Evolutionary conservation across 2,329 filamentous ascomycete species (phyloP), one percentile per base, ranked within the genome.

Genomic region (Hypoxylon sp.): DNA sequence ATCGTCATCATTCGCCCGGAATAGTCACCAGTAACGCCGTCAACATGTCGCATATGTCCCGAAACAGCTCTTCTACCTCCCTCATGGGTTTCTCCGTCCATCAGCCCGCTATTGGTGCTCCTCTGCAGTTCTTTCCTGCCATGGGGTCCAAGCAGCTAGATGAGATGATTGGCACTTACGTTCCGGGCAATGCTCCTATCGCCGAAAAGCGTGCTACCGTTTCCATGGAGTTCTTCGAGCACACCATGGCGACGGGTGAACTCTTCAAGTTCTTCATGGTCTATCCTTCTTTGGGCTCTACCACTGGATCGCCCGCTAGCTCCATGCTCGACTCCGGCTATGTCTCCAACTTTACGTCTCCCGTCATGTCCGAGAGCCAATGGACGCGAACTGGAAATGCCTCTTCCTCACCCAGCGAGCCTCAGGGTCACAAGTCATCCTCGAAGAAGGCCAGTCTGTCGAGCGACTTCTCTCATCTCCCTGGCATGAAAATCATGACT

Each of bases 401-500:
- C 5, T 74, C 77, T 30, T 77, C 78, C 18, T 73, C 72, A 9
- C 61, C 72, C 22, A 70, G 73, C 22, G 75, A 76, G 5, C 60
- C 70, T 61, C 76, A 73, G 68, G 36, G 67, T 5, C 71, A 63
- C 44, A 58, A 71, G 24, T 68, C 74, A 9, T 72, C 72, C 36
- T 72, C 77, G 4, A 75, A 75, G 56, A 78, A 75, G 63, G 30
- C 71, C 28, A 45, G 70, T n/a, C 46, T 69, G 30, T 68, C 72
- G 12, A 69, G 72, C 33, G 84, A 87, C 76, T 83, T 87, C 71
- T 82, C 83, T 4, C 78, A 80, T 68, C 76, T 89, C 18, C 87
- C 87, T 6, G 87, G 88, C 54, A 89, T 90, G 86, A 88, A 87
- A 74, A 90, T 90, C 67, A 82, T 90, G 80, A 90, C 87, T 61